These are phyloP conservation scores for Sabuloglossum arenarium DNA, from an alignment of 495 filamentous ascomycete species.

Conservation along the genomic window DNA sequence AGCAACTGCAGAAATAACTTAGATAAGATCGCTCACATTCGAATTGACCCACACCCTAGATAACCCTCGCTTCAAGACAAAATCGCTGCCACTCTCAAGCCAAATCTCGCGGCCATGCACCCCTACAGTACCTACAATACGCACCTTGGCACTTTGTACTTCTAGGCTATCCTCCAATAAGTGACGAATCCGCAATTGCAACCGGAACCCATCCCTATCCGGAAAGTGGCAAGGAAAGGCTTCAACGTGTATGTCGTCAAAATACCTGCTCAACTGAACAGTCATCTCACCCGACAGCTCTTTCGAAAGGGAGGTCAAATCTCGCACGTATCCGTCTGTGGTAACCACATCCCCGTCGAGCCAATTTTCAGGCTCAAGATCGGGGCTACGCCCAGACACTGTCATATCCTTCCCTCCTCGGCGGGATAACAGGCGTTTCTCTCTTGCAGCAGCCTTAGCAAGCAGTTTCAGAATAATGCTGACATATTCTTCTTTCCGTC, in stretches of 20 bases:
- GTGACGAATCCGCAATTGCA: slow-evolving; percentile 49
- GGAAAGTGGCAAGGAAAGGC: slow-evolving; percentile 47
- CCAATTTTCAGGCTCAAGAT: slow-evolving; percentile 1
- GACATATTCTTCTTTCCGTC: slow-evolving; percentile 60
- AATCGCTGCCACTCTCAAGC: slow-evolving; percentile 28
- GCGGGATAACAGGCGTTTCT: slow-evolving; percentile 13
- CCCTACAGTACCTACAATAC: slow-evolving; percentile 28
- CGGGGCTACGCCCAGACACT: background rate
- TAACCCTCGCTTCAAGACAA: slow-evolving; percentile 30
- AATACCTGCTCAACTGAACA: slow-evolving; percentile 50
- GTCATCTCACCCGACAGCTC: slow-evolving; percentile 40
- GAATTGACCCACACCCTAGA: slow-evolving; percentile 28
- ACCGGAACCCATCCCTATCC: slow-evolving; percentile 56
- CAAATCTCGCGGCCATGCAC: slow-evolving; percentile 39
- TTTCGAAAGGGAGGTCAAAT: slow-evolving; percentile 40
- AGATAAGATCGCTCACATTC: slow-evolving; percentile 18
- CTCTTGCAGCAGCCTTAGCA: slow-evolving; percentile 43
- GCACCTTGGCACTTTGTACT: slow-evolving; percentile 43
- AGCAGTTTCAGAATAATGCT: slow-evolving; percentile 53
- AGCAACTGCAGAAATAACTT: background rate
- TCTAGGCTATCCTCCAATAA: slow-evolving; percentile 49
- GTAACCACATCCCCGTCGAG: slow-evolving; percentile 30
- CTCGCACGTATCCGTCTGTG: slow-evolving; percentile 38
- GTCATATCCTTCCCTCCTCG: slow-evolving; percentile 7
- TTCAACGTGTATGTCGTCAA: slow-evolving; percentile 46